Percentiles rank a stretch among this genome's conserved stretches.
Conservation (phyloP, 2,329 filamentous ascomycete species). For the Helicocarpus griseus region DNA sequence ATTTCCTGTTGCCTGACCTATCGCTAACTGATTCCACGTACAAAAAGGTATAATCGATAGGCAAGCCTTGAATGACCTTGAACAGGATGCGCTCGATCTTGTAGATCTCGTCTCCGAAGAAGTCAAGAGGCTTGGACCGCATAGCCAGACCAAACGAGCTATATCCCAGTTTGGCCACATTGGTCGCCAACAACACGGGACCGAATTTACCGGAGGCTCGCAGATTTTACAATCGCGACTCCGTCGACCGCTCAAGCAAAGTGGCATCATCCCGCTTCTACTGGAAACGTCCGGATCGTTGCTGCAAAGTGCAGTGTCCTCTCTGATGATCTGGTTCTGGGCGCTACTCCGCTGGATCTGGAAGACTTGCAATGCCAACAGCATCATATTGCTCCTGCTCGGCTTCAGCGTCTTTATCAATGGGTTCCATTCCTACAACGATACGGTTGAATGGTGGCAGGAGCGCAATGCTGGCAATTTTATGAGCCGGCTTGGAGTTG, state of each 20-base stretch:
- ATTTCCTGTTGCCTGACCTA: not conserved
- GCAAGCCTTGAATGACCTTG: constrained; percentile 61
- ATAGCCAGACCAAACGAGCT: constrained; percentile 40
- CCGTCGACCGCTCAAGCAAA: constrained; percentile 50
- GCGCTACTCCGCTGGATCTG: constrained; percentile 56
- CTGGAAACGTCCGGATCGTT: constrained; percentile 65
- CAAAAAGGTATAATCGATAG: constrained; percentile 43
- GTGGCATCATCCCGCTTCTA: constrained; percentile 58
- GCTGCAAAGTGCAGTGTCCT: constrained; percentile 63
- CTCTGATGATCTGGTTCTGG: constrained; percentile 67
- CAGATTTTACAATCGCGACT: constrained; percentile 25
- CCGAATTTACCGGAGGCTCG: constrained; percentile 28
- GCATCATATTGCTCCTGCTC: constrained; percentile 61
- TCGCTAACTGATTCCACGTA: not conserved
- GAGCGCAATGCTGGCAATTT: constrained; percentile 72
- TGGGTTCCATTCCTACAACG: constrained; percentile 61
- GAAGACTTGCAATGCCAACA: constrained; percentile 61
- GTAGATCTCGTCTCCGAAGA: constrained; percentile 42
- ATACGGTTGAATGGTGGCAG: constrained; percentile 70
- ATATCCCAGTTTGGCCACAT: constrained; percentile 41
- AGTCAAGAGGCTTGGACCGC: constrained; percentile 36
- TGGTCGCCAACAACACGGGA: constrained; percentile 33
- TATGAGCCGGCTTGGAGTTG: constrained; percentile 72
- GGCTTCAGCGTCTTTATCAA: constrained; percentile 63
- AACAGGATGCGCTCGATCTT: constrained; percentile 39